Conservation (phyloP, 805 yeast genomes). For the Saccharomycopsis fibuligera region DNA sequence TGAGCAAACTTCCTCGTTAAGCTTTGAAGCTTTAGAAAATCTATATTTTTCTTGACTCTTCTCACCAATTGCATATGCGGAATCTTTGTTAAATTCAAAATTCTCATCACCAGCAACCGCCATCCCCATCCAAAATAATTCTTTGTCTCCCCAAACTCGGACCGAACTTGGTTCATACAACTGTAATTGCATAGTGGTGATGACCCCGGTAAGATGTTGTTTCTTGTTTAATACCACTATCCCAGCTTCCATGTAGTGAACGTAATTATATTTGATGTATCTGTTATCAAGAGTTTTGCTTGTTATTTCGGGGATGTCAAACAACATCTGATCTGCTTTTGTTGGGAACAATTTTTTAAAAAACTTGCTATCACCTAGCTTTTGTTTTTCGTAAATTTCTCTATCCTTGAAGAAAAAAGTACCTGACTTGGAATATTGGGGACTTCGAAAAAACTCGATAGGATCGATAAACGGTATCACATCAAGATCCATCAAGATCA, state of each 20-base stretch:
- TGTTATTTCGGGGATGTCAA: constrained; percentile 32
- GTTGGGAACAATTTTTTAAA: constrained; percentile 40
- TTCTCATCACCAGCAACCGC: constrained; percentile 47
- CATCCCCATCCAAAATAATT: constrained; percentile 58
- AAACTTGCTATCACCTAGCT: constrained; percentile 28
- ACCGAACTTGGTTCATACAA: constrained; percentile 36
- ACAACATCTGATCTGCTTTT: constrained; percentile 31
- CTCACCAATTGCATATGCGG: constrained; percentile 52
- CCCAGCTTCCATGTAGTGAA: constrained; percentile 37
- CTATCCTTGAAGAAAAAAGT: constrained; percentile 44
- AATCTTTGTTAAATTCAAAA: constrained; percentile 42
- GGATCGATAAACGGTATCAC: constrained; percentile 38
- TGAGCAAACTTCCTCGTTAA: constrained; percentile 41
- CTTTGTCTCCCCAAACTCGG: constrained; percentile 62
- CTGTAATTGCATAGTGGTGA: constrained; percentile 36
- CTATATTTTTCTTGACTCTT: background rate
- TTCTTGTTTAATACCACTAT: constrained; percentile 39
- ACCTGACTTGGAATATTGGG: constrained; percentile 29
- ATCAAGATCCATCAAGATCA: constrained; percentile 47
- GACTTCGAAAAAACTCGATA: constrained; percentile 30
- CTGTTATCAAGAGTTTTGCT: constrained; percentile 32
- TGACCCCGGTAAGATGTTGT: constrained; percentile 43
- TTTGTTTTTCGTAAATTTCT: constrained; percentile 29
- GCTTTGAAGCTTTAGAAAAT: constrained; percentile 3
- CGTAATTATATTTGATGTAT: constrained; percentile 34